These are phyloP conservation scores for Suaeda aralocaspica DNA, from an alignment of 148 eudicot species.

Conservation along the genomic window DNA sequence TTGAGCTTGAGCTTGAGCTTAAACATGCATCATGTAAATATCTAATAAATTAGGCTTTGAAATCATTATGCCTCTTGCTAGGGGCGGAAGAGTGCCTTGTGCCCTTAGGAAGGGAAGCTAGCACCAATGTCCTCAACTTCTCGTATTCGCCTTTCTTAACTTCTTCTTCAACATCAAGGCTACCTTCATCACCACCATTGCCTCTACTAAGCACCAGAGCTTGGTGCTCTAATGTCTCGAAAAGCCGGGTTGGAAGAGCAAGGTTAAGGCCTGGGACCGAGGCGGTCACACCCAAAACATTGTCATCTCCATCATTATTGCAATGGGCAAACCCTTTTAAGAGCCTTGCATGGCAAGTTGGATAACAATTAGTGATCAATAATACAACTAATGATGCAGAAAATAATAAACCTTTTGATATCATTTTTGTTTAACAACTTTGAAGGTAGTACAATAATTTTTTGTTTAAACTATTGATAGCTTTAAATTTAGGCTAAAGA, in stretches of 20 bases:
- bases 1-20: too few relatives aligned
- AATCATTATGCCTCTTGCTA: conserved; percentile 28
- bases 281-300: neutral
- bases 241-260: neutral
- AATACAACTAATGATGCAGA: neutral
- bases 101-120: conserved; percentile 28
- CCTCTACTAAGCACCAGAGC: neutral
- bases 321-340: conserved; percentile 11
- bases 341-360: conserved; percentile 27
- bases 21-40: too few relatives aligned
- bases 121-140: conserved; percentile 24
- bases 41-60: conserved; percentile 1
- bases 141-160: conserved; percentile 5
- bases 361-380: conserved; percentile 1
- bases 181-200: neutral
- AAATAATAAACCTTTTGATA: conserved; percentile 1
- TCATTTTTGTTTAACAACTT: neutral
- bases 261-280: neutral
- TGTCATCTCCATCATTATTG: too few relatives aligned
- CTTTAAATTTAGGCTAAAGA: neutral
- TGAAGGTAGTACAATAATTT: neutral
- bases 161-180: too few relatives aligned
- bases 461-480: too few relatives aligned
- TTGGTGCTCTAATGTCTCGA: neutral
- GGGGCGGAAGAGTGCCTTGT: conserved; percentile 12